Evolutionary conservation across 495 filamentous ascomycete species (phyloP), one percentile per base, ranked within the genome.

Genomic region (Cetradonia linearis): DNA sequence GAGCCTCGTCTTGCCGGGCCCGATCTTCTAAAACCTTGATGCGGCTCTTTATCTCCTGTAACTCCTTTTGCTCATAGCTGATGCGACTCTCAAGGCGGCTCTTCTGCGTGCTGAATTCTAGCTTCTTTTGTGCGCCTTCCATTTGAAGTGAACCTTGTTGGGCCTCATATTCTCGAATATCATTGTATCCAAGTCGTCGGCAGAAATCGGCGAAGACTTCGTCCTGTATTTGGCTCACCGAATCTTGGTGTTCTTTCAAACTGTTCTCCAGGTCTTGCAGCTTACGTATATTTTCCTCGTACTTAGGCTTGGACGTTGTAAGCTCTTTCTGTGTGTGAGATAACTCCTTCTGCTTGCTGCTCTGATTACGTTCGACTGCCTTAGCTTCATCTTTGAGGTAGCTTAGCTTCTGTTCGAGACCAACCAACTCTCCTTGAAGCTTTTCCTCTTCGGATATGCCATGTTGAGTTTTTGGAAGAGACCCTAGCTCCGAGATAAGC

Each of bases 101-200:
- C 72, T 85, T 92, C 69, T 97, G 93, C 16, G 84, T 82, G 30
- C 82, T 86, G 66, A 95, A 97, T 61, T 89, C 86, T 27, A 89
- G 82, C 59, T 87, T 88, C 73, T 91, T 93, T 70, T 91, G 83
- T 3, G 86, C 83, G 42, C 84, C 86, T 66, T 97, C 91, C 70
- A 95, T 87, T 66, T 97, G 91, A 53, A 92, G 69, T 16, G 84
- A 88, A 37, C 93, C 93, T 70, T 97, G 93, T 60, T 94, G 91
- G 8, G 84, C 86, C 70, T 96, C 89, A 67, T 97, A 99, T 38
- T 86, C 85, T 25, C 92, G 88, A 63, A 99, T 95, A 66, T 90
- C 85, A 23, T 84, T 79, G 70, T 93, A 97, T 1, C 89, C 88
- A 20, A 96, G 78, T 33, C 88, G 83, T 66, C 83, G 81, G 75